phyloP scores from a whole-genome alignment of 2,329 filamentous ascomycete species.

The Bipolaris cookei region DNA sequence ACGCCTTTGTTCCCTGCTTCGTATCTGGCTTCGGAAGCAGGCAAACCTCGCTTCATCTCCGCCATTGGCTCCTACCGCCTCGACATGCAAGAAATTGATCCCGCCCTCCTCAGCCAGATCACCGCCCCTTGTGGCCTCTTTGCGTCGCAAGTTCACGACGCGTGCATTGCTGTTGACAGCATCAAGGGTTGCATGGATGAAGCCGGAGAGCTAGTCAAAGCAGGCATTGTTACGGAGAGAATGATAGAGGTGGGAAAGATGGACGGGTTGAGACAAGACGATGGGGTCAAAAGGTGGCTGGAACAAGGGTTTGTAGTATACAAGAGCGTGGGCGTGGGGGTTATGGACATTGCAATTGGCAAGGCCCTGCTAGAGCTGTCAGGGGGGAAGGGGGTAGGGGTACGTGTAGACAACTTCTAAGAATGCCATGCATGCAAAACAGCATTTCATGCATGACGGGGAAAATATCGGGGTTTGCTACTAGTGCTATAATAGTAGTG shows the following conservation, averaged over 20 bases:
- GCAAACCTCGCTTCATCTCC: conserved; percentile 30
- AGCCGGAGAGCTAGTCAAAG: conserved; percentile 55
- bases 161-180: conserved; percentile 33
- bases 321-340: conserved; percentile 59
- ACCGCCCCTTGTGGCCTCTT: conserved; percentile 6
- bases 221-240: conserved; percentile 35
- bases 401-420: conserved; percentile 20
- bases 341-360: conserved; percentile 59
- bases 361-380: conserved; percentile 26
- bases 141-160: conserved; percentile 6
- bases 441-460: not conserved
- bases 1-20: conserved; percentile 52
- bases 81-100: conserved; percentile 59
- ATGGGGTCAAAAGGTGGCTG: conserved; percentile 19
- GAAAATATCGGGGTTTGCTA: not conserved
- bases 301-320: conserved; percentile 54
- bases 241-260: conserved; percentile 23
- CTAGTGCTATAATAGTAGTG: not conserved
- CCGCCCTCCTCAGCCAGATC: conserved; percentile 46
- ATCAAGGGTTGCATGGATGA: conserved; percentile 54
- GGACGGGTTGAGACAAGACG: not conserved
- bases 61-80: conserved; percentile 40
- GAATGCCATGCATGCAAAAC: not conserved
- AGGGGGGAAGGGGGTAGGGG: conserved; percentile 17
- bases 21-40: conserved; percentile 36